Percentiles rank a stretch among this genome's conserved stretches.
phyloP scores from a whole-genome alignment of 1,284 basidiomycete species.

The Cutaneotrichosporon curvatum region DNA sequence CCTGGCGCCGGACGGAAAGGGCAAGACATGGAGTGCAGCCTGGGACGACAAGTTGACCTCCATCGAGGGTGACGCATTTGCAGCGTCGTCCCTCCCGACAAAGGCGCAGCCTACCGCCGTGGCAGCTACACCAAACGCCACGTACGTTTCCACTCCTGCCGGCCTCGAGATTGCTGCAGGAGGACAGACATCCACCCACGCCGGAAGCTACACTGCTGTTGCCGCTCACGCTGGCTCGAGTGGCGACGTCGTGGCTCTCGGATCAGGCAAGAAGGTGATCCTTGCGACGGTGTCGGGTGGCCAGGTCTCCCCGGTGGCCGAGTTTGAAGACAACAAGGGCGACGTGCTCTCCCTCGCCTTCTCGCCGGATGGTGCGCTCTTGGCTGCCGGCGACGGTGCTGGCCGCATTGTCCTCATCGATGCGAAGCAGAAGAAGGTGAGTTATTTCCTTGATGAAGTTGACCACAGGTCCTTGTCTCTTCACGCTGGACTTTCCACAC shows the following conservation, averaged over 20 bases:
- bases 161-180: conserved; percentile 54
- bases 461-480: conserved; percentile 54
- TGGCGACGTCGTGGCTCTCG: conserved; percentile 36
- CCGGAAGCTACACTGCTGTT: conserved; percentile 31
- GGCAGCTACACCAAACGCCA: conserved; percentile 54
- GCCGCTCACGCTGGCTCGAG: conserved; percentile 25
- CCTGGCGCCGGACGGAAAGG: conserved; percentile 49
- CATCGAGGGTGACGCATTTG: conserved; percentile 39
- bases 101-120: conserved; percentile 68
- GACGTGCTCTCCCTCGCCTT: conserved; percentile 71
- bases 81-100: conserved; percentile 43
- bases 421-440: conserved; percentile 57
- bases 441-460: conserved; percentile 4
- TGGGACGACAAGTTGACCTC: conserved; percentile 70
- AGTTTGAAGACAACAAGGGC: conserved; percentile 64
- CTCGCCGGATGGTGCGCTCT: conserved; percentile 64
- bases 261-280: conserved; percentile 53
- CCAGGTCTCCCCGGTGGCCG: conserved; percentile 23
- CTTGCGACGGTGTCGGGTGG: conserved; percentile 42
- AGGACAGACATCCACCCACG: conserved; percentile 18
- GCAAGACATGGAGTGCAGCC: conserved; percentile 59
- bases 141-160: conserved; percentile 64
- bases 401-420: conserved; percentile 50
- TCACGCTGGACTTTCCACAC: conserved; percentile 83
- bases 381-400: conserved; percentile 68